These are phyloP conservation scores for Obba rivulosa DNA, from an alignment of 768 basidiomycete species.

Conservation along the genomic window DNA sequence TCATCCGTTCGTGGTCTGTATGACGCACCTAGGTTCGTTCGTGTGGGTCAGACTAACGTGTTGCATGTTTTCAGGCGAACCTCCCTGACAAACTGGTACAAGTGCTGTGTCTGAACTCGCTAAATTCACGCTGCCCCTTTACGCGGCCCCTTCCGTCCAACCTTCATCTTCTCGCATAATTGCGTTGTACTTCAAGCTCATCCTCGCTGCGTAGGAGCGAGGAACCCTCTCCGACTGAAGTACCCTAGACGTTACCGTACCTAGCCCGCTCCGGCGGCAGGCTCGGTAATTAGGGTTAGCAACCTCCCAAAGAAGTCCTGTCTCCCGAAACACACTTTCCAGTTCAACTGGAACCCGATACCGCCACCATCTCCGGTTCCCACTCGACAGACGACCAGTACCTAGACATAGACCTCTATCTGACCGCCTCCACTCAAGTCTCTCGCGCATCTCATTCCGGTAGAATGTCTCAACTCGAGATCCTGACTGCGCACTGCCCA, in stretches of 20 bases:
- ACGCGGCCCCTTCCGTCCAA: conserved; percentile 5
- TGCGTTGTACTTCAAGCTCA: conserved; percentile 38
- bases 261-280: conserved; percentile 67
- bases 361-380: too few species aligned
- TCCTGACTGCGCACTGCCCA: conserved; percentile 32
- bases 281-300: conserved; percentile 57
- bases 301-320: conserved; percentile 20
- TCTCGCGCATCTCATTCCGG: conserved; percentile 3
- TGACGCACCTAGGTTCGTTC: not conserved
- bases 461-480: conserved; percentile 55
- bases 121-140: conserved; percentile 7
- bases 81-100: conserved; percentile 54
- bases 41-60: not conserved
- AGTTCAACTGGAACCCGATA: conserved; percentile 3
- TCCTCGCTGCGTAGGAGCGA: conserved; percentile 72
- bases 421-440: too few species aligned
- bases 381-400: not conserved
- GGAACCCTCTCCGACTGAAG: conserved; percentile 57
- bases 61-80: conserved; percentile 52
- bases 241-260: conserved; percentile 46
- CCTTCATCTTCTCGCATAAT: conserved; percentile 7
- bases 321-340: not conserved
- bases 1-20: conserved; percentile 68
- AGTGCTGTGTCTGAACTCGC: conserved; percentile 1
- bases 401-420: conserved; percentile 20